phyloP scores from a whole-genome alignment of 306 rosid genomes.

The Sophora flavescens region DNA sequence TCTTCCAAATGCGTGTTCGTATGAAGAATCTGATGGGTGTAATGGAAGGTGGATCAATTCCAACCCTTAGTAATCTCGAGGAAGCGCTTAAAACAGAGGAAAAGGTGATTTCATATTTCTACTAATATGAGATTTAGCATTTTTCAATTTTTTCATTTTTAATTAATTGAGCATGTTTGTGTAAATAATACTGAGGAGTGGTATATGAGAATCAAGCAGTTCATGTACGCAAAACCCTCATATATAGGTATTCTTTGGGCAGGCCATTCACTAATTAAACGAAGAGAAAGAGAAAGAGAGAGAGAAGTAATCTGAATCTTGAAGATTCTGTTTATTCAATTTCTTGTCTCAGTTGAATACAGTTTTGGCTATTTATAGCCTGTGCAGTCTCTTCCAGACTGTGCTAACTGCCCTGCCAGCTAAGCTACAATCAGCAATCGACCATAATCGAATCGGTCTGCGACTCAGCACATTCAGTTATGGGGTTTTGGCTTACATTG shows the following conservation, averaged over 20 bases:
- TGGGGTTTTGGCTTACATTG: no score
- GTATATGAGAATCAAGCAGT: background rate
- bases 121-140: background rate
- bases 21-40: conserved; percentile 94
- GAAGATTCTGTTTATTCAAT: no score
- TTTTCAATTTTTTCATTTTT: background rate
- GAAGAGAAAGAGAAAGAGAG: no score
- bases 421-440: no score
- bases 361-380: no score
- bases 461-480: no score
- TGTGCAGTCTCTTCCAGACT: no score
- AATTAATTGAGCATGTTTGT: conserved; percentile 6
- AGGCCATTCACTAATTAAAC: conserved; percentile 12
- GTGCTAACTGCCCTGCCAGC: no score
- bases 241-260: conserved; percentile 26
- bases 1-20: conserved; percentile 95
- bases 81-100: conserved; percentile 89
- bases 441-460: no score
- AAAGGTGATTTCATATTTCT: conserved; percentile 64
- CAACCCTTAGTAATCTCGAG: conserved; percentile 85
- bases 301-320: no score
- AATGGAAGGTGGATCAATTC: conserved; percentile 91
- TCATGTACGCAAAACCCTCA: background rate
- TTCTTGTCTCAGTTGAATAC: no score
- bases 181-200: background rate